Base-by-base conservation (phyloP, 2,329 filamentous ascomycete species). In the Alternaria incomplexa region DNA sequence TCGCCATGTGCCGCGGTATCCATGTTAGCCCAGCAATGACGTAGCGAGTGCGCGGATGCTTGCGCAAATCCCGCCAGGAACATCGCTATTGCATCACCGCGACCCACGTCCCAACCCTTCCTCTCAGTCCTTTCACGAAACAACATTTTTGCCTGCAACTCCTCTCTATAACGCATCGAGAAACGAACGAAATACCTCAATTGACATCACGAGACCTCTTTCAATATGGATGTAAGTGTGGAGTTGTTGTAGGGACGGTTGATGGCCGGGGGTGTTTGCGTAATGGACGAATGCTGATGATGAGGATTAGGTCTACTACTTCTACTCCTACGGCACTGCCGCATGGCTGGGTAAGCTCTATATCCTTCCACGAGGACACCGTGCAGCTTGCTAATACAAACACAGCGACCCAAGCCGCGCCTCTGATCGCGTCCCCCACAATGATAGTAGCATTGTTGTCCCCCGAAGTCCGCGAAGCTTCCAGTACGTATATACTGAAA, bases 361-460 rank as follows among this genome's bases (percentile, higher is more conserved):
- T 22, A 1, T 5, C 7, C 5, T 3, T 4, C 6, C 25, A 6
- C n/a, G 5, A 22, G 13, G 25, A 23, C 10, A 7, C 3, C 8
- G 9, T 10, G 9, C 6, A 26, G n/a, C 20, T 13, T 53, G 32
- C 67, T 75, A 54, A 72, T 51, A 57, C 8, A 9, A 15, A 54
- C 5, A 13, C 51, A 77, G 77, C 81, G 20, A 67, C 81, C 9
- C 82, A 84, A 77, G 75, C 82, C 9, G 66, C 87, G 11, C 83
- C 88, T 0, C 82, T 91, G 63, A 83, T 91, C 57, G 70, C 85
- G 6, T 85, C 86, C 6, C 90, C 90, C 0, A 87, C 85, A 25
- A 82, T 91, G 69, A 87, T 91, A 22, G 83, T 88, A 58, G 83
- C 86, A 11, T 79, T 91, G 64, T 83, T 90, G 36, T 85, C 85